phyloP scores from a whole-genome alignment of 257 asterid genomes.

The Solanum habrochaites region DNA sequence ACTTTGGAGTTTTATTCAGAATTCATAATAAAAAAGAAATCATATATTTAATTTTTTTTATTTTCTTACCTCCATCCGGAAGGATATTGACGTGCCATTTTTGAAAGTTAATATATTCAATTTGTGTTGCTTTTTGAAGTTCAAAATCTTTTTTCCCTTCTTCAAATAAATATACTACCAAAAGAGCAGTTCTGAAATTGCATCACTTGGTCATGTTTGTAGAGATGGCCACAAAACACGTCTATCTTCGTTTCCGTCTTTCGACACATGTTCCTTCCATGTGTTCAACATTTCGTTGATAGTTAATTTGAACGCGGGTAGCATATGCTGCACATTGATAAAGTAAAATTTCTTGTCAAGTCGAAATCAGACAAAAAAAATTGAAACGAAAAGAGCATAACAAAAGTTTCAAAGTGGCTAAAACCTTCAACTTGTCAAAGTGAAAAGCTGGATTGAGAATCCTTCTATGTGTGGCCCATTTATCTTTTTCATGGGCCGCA shows the following conservation, averaged over 20 bases:
- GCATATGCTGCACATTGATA: background rate
- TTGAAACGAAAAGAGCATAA: background rate
- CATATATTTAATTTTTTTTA: too few species aligned
- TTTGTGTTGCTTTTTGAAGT: slow-evolving; percentile 1
- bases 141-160: slow-evolving; percentile 6
- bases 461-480: slow-evolving; percentile 16
- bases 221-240: slow-evolving; percentile 7
- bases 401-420: background rate
- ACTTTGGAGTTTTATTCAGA: too few species aligned
- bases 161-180: slow-evolving; percentile 1
- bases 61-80: slow-evolving; percentile 5
- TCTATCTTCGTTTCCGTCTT: background rate
- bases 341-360: background rate
- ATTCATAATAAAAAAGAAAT: too few species aligned
- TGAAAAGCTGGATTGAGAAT: background rate
- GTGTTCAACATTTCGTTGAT: background rate
- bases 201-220: slow-evolving; percentile 8
- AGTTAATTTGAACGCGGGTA: slow-evolving; percentile 2
- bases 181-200: slow-evolving; percentile 8
- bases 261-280: background rate
- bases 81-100: background rate
- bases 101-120: background rate
- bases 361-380: background rate
- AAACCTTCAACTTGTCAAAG: background rate
- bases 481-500: slow-evolving; percentile 21